Conservation (phyloP, 1,284 basidiomycete species). For the Lignosus rhinocerotis region DNA sequence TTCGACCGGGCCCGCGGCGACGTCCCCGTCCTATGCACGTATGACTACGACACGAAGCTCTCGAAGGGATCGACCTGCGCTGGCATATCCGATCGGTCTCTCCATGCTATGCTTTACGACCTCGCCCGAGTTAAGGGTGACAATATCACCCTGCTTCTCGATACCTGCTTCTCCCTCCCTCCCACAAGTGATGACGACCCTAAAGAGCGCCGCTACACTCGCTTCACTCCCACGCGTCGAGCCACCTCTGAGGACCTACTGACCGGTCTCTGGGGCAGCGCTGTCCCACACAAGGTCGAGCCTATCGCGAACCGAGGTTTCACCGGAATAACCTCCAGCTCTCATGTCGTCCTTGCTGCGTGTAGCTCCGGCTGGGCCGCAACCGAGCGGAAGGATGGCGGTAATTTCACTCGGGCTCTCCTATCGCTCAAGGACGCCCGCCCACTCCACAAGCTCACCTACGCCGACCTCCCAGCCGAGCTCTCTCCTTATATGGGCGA, state of each 20-base stretch:
- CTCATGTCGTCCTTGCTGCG: conserved; percentile 57
- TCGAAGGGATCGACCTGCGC: conserved; percentile 34
- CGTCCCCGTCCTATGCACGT: conserved; percentile 61
- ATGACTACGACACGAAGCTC: conserved; percentile 56
- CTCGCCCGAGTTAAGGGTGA: conserved; percentile 58
- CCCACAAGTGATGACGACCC: conserved; percentile 36
- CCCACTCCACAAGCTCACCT: conserved; percentile 54
- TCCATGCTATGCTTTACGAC: conserved; percentile 57
- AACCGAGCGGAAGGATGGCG: conserved; percentile 59
- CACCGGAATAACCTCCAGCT: conserved; percentile 39
- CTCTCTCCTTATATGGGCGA: conserved; percentile 34
- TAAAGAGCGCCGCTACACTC: conserved; percentile 46
- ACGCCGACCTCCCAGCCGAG: conserved; percentile 46
- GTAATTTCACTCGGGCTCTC: conserved; percentile 56
- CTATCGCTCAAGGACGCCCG: conserved; percentile 45
- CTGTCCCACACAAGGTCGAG: conserved; percentile 35
- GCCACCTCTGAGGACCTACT: conserved; percentile 53
- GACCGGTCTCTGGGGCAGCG: conserved; percentile 51
- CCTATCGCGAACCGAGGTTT: conserved; percentile 44
- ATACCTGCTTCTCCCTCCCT: conserved; percentile 59
- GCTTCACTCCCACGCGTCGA: conserved; percentile 56
- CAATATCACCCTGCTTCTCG: conserved; percentile 66
- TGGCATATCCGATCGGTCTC: conserved; percentile 66
- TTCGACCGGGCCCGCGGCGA: conserved; percentile 42
- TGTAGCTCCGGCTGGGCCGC: conserved; percentile 53